These are phyloP conservation scores for Talaromyces sp. DNA, from an alignment of 2,329 filamentous ascomycete genomes.

Conservation along the genomic window DNA sequence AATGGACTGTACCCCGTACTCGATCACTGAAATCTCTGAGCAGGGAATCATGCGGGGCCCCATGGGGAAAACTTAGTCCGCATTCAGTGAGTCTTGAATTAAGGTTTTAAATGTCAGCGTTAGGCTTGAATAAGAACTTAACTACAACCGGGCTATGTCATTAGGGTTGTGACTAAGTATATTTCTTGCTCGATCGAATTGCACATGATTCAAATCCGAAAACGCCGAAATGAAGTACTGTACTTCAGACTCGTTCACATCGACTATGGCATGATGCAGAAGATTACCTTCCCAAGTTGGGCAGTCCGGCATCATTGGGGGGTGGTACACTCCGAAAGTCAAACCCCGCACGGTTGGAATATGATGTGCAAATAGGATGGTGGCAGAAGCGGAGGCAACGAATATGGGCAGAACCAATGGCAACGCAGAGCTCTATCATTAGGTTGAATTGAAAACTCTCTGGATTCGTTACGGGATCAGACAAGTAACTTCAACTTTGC, in stretches of 20 bases:
- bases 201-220: neutral
- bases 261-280: neutral
- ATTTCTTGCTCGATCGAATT: neutral
- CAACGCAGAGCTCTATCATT: neutral
- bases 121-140: neutral
- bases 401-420: neutral
- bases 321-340: slow-evolving; percentile 4
- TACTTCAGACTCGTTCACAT: neutral
- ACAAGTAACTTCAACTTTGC: neutral
- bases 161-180: neutral
- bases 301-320: neutral
- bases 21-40: neutral
- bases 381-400: neutral
- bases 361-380: neutral
- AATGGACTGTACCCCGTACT: too few relatives aligned
- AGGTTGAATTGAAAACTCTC: neutral
- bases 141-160: neutral
- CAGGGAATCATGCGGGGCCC: neutral
- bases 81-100: neutral
- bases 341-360: neutral
- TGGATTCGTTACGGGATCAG: neutral
- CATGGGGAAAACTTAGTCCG: neutral
- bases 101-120: neutral
- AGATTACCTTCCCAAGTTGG: neutral
- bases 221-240: neutral